Conservation (phyloP, 805 yeast species). For the Starmerella floricola region DNA sequence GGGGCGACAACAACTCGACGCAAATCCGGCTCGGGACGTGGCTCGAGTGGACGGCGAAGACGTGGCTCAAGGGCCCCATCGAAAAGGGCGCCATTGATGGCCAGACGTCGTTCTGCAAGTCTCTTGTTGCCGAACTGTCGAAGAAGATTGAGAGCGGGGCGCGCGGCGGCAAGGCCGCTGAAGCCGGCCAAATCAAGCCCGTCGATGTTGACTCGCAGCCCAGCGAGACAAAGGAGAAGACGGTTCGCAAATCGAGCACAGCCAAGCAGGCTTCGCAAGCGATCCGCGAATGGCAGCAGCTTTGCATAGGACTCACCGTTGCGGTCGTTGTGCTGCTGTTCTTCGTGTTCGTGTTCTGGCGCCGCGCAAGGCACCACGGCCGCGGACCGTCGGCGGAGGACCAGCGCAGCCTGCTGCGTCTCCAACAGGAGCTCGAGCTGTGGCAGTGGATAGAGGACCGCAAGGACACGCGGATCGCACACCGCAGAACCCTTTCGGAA, state of each 20-base stretch:
- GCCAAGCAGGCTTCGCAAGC: conserved; percentile 17
- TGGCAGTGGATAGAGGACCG: conserved; percentile 64
- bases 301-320: conserved; percentile 9
- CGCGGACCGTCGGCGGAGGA: conserved; percentile 2
- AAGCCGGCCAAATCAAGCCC: conserved; percentile 8
- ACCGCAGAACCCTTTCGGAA: conserved; percentile 19
- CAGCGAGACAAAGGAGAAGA: conserved; percentile 7
- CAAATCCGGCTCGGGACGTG: conserved; percentile 51
- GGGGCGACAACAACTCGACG: conserved; percentile 59
- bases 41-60: conserved; percentile 79
- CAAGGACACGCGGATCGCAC: conserved; percentile 19
- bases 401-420: conserved; percentile 23
- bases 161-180: neutral
- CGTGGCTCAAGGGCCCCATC: conserved; percentile 84
- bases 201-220: neutral
- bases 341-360: conserved; percentile 8
- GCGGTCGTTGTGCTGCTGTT: conserved; percentile 14
- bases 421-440: conserved; percentile 44
- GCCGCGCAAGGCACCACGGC: neutral
- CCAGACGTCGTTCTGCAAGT: conserved; percentile 51
- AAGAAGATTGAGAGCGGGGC: conserved; percentile 7
- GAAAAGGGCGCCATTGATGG: conserved; percentile 78
- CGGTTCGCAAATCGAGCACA: conserved; percentile 6
- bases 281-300: conserved; percentile 18
- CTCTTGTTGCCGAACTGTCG: conserved; percentile 33